Evolutionary conservation across 2,329 filamentous ascomycete species (phyloP), one percentile per base, ranked within the genome.

Genomic region (Colletotrichum ledebouriae): DNA sequence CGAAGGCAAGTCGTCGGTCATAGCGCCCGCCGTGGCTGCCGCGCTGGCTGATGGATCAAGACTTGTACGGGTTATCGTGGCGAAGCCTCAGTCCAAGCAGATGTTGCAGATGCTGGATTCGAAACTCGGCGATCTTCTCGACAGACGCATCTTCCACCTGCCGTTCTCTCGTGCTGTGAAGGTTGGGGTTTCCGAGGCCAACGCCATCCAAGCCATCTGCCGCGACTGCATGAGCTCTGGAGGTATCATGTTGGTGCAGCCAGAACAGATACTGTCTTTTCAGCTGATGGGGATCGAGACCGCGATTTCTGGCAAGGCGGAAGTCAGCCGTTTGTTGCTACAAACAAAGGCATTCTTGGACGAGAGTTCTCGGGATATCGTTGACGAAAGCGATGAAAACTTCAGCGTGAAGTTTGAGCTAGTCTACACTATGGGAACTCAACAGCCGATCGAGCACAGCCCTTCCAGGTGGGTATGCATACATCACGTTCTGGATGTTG

Each of bases 1-100:
- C 0, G 85, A 91, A 73, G 90, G 90, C 0, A 93, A 92, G 70
- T 89, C 88, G 0, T 90, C 90, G 0, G 86, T 92, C 1, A 92
- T 94, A 56, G 82, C 90, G 0, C 90, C 90, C 0, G 29, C 29
- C 29, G 89, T 92, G 42, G 85, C 90, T 0, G 86, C 86, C 0
- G 77, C 85, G 0, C 76, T 91, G 0, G 86, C 87, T 0, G 79
- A 92, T 53, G 78, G 80, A 0, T 73, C 75, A 0, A 81, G 76
- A 4, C 77, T 92, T 0, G 85, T 87, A 0, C 79, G 89, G 3
- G 82, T 92, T 0, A 76, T 92, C 1, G 87, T 91, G 0, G 83
- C 85, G 0, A 91, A 89, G 68, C 83, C 90, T 0, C 84, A 91
- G 41, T 83, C 86, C 0, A 83, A 81, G 13, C 89, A 92, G 71